Percentiles rank a stretch among this genome's conserved stretches.
phyloP scores from a whole-genome alignment of 169 alveolate species.

The Cyclospora cayetanensis region DNA sequence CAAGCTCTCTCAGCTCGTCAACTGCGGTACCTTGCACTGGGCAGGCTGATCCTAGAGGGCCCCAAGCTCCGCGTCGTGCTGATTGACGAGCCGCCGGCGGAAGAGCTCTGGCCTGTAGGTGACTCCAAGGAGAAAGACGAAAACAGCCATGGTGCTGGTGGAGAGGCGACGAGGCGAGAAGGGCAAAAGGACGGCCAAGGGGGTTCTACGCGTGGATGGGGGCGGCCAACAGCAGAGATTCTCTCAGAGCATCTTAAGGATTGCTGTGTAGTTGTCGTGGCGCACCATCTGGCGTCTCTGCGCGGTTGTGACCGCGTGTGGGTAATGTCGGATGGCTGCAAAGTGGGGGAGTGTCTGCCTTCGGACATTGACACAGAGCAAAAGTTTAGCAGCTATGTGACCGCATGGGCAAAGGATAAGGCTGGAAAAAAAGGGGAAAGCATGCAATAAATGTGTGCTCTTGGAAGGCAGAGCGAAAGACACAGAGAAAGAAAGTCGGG shows the following conservation, averaged over 20 bases:
- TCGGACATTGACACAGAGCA: conserved; percentile 25
- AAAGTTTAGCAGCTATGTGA: not conserved
- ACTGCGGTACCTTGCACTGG: conserved; percentile 75
- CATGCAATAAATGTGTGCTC: no score
- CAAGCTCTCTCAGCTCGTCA: conserved; percentile 66
- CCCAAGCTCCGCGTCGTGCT: conserved; percentile 73
- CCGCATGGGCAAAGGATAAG: not conserved
- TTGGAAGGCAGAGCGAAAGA: no score
- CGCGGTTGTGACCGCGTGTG: conserved; percentile 55
- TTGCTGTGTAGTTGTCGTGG: conserved; percentile 55
- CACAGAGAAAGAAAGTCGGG: no score
- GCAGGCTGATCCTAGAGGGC: conserved; percentile 72
- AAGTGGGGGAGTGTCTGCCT: conserved; percentile 58
- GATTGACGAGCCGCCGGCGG: conserved; percentile 81
- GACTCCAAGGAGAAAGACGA: not conserved
- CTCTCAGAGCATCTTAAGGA: not conserved
- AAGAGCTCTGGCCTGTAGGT: conserved; percentile 59
- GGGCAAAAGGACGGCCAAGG: not conserved
- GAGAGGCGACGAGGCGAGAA: not conserved
- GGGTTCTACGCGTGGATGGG: not conserved
- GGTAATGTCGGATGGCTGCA: conserved; percentile 55
- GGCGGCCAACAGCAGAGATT: conserved; percentile 18
- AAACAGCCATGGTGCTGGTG: not conserved
- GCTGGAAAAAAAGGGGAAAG: no score
- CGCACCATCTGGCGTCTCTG: conserved; percentile 58